Base-by-base conservation (phyloP, 768 basidiomycete species). In the Naganishia antarctica region DNA sequence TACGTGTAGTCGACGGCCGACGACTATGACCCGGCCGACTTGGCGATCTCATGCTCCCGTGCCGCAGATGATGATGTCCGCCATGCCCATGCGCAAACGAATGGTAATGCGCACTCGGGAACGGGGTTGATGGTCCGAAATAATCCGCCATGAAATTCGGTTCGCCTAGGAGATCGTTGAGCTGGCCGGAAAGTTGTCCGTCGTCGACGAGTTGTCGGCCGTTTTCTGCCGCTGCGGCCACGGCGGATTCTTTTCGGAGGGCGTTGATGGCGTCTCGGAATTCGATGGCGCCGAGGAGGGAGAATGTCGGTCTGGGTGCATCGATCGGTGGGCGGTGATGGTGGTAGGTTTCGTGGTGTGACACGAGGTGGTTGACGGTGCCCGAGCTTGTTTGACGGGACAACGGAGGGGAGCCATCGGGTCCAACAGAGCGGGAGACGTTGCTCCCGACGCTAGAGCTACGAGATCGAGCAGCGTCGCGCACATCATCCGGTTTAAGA, bases 221-320 rank as follows among this genome's bases (percentile, higher is more conserved):
- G 5, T 41, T 31, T 28, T 58, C 57, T 25, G 37, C 28, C 37
- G 48, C 26, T 12, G 50, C 34, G 34, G 34, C 62, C 29, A 66
- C 68, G 26, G 64, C 68, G 11, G 87, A 86, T 70, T 92, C 85
- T 51, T 81, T 81, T 67, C 85, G 84, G 25, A 99, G 81, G 0
- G 87, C 86, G 12, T 87, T 82, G 23, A 99, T 87, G 25, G 97
- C 88, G 65, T 92, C 87, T 18, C 92, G 83, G 78, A 99, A 99
- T 77, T 99, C 96, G 46, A 99, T 83, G 0, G 96, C 96, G 9
- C 94, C 91, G 4, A 98, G 84, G 1, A 99, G 83, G 2, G 94
- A 78, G 68, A 97, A 69, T 64, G 71, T 69, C 41, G 79, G 71
- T 63, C 76, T 66, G 4, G 73, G 74, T 1, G 70, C 69, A 43